These are phyloP conservation scores for Clarireedia monteithiana DNA, from an alignment of 2,329 filamentous ascomycete species.

Conservation along the genomic window DNA sequence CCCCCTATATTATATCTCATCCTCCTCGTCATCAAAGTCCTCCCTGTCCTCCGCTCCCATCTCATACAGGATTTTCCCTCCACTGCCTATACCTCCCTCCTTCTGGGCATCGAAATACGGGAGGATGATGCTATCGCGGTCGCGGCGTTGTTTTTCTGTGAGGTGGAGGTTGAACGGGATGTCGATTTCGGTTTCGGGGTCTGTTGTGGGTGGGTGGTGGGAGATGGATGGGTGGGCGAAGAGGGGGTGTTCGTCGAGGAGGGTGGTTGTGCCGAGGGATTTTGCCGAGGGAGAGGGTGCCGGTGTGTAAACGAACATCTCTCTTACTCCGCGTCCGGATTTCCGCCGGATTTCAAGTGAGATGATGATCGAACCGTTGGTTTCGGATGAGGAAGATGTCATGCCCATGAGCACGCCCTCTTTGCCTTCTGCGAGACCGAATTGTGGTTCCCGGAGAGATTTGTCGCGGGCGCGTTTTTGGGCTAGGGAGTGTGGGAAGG, in stretches of 20 bases:
- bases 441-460: conserved; percentile 67
- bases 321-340: conserved; percentile 32
- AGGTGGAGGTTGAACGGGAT: conserved; percentile 81
- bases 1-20: conserved; percentile 23
- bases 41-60: conserved; percentile 97
- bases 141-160: conserved; percentile 82
- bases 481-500: conserved; percentile 65
- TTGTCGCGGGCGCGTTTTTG: conserved; percentile 68
- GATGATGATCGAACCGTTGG: conserved; percentile 54
- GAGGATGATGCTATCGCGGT: conserved; percentile 81
- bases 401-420: conserved; percentile 66
- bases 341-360: conserved; percentile 82
- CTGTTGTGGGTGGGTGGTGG: conserved; percentile 16
- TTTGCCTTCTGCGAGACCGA: conserved; percentile 67
- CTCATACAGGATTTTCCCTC: conserved; percentile 90
- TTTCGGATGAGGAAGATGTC: neutral
- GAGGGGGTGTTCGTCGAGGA: conserved; percentile 71
- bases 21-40: conserved; percentile 89
- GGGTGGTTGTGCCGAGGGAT: conserved; percentile 28
- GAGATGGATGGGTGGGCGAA: conserved; percentile 41
- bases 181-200: conserved; percentile 44
- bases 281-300: neutral
- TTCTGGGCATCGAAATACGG: conserved; percentile 97
- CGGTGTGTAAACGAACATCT: conserved; percentile 49
- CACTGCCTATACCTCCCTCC: conserved; percentile 68